Evolutionary conservation across 495 filamentous ascomycete genomes (phyloP), one percentile per base, ranked within the genome.

Genomic region (Aspergillus asperescens): DNA sequence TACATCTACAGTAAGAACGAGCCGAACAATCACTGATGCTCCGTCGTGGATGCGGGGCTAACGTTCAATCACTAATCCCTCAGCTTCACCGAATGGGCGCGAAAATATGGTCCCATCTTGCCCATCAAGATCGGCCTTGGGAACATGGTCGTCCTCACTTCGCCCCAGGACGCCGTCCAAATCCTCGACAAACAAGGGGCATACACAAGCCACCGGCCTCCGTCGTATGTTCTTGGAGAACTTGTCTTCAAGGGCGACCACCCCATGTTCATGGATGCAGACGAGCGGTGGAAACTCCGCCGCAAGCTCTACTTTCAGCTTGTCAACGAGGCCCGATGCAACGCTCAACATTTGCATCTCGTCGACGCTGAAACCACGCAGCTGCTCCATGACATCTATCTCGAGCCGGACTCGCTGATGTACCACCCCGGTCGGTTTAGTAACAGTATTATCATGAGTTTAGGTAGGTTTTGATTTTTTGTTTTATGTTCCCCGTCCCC

Each of bases 1-100:
- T 57, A 66, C 1, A 79, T 79, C 59, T 81, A 81, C 51, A 62
- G 84, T 60, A 80, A 84, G 63, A 34, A 8, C 31, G 4, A 7
- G 7, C 31, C 31, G 7, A 34, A n/a, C 7, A n/a, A n/a, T 34
- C 7, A 3, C 31, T n/a, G n/a, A n/a, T n/a, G n/a, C n/a, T n/a
- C n/a, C n/a, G n/a, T n/a, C n/a, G n/a, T n/a, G n/a, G n/a, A n/a
- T n/a, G n/a, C 31, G 4, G 12, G 12, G 13, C 31, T 24, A 19
- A 13, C 38, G 1, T 13, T 5, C 12, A 13, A 2, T 22, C 1
- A 12, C 10, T 7, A 82, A 85, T 59, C 59, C 82, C 59, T 72
- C 83, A 71, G 65, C 50, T 75, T 77, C 59, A 67, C 69, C 27
- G 54, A 76, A 62, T 77, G 74, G 72, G 68, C 72, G 3, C 57